Conservation (phyloP, 805 yeast genomes). For the Metschnikowia santaceciliae region DNA sequence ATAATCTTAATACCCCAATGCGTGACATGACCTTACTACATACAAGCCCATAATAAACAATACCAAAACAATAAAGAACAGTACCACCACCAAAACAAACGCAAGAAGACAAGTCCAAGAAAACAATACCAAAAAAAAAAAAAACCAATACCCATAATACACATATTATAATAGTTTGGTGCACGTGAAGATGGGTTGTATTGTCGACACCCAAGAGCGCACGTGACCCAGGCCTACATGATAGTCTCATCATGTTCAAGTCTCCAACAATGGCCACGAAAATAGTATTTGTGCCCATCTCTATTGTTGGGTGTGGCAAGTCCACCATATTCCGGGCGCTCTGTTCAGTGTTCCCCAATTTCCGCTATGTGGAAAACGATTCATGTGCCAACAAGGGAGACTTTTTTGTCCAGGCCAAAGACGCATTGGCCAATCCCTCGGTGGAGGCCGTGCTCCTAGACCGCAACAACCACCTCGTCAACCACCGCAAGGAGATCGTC, state of each 20-base stretch:
- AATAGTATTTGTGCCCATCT: slow-evolving; percentile 72
- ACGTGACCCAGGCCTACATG: not conserved
- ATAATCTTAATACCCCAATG: too few species aligned
- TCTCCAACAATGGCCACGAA: slow-evolving; percentile 23
- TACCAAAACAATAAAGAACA: too few species aligned
- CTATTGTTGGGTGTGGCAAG: slow-evolving; percentile 94
- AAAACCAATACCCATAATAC: too few species aligned
- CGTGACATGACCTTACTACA: too few species aligned
- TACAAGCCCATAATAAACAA: too few species aligned
- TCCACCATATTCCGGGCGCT: slow-evolving; percentile 75
- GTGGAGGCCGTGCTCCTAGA: slow-evolving; percentile 63
- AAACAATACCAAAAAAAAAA: too few species aligned
- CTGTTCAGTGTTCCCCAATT: slow-evolving; percentile 44
- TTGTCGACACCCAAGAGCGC: not conserved
- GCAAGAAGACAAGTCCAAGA: too few species aligned
- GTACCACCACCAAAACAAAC: too few species aligned
- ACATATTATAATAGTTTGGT: too few species aligned
- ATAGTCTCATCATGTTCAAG: too few species aligned
- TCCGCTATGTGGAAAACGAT: slow-evolving; percentile 84
- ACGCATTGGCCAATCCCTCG: slow-evolving; percentile 20
- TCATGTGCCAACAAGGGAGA: slow-evolving; percentile 48
- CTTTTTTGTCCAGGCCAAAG: slow-evolving; percentile 46
- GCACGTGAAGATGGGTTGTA: too few species aligned
- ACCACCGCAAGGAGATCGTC: slow-evolving; percentile 69
- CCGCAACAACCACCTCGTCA: slow-evolving; percentile 70